A percentile compares a stretch with the other conserved stretches of the same genome.
phyloP scores from a whole-genome alignment of 495 filamentous ascomycete species.

The Cercophora samala region DNA sequence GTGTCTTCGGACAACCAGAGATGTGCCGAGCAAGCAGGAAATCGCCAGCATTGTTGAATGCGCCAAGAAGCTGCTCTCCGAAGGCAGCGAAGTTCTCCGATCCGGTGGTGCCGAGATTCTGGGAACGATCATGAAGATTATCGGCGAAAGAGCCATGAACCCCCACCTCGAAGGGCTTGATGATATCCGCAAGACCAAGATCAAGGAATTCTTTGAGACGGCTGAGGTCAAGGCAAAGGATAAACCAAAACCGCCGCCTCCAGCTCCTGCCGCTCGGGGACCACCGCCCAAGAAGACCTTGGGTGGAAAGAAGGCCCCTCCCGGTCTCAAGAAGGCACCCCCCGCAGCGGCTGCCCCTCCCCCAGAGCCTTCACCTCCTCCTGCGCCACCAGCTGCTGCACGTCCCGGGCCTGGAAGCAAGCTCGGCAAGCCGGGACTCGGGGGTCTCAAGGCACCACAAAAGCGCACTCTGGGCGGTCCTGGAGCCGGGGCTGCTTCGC shows the following conservation, averaged over 20 bases:
- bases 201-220: constrained; percentile 89
- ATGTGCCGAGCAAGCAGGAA: constrained; percentile 78
- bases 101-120: constrained; percentile 87
- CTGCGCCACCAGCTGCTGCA: constrained; percentile 57
- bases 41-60: constrained; percentile 81
- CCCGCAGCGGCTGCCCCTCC: constrained; percentile 45
- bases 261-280: constrained; percentile 60
- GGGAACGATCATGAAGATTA: constrained; percentile 97
- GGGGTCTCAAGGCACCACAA: constrained; percentile 66
- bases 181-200: constrained; percentile 92
- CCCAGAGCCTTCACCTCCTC: constrained; percentile 43
- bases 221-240: constrained; percentile 97
- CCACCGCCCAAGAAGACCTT: constrained; percentile 53
- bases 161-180: constrained; percentile 92
- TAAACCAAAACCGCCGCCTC: constrained; percentile 77
- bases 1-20: constrained; percentile 77
- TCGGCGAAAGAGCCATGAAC: constrained; percentile 95
- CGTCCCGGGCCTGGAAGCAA: constrained; percentile 58
- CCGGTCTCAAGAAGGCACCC: constrained; percentile 34
- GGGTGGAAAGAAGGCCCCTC: constrained; percentile 47
- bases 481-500: constrained; percentile 50
- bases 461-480: constrained; percentile 56
- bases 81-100: constrained; percentile 78
- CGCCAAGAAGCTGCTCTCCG: constrained; percentile 81
- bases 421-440: constrained; percentile 64